Base-by-base conservation (phyloP, 208 protist genomes). In the Herpetomonas samuelpessoai region DNA sequence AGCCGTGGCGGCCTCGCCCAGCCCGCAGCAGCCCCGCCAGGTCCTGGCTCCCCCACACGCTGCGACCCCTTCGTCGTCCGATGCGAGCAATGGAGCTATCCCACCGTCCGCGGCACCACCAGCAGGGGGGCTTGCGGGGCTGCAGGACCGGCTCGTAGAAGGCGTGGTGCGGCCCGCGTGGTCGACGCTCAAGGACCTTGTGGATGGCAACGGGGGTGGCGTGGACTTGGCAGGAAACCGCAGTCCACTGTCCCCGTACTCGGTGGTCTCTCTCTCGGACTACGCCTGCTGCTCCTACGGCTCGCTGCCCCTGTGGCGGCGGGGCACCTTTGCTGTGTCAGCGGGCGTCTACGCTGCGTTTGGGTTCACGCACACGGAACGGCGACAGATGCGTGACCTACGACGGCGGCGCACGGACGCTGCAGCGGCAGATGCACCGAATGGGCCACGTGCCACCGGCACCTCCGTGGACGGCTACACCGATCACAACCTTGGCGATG, bases 211-310 rank as follows among this genome's bases (percentile, higher is more conserved):
- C 14, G 6, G 56, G 22, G 9, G 14, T 26, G 44, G 12, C 53
- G 38, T 48, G 6, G 53, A 53, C 48, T 14, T 31, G 48, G 0
- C 35, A 12, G 19, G 35, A 29, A 2, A 25, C 44, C 46, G 46
- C 44, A 19, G 22, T 22, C 44, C 44, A 9, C 44, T 48, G 16
- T 6, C 9, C 18, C 44, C 10, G 16, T 6, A 4, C 44, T 9
- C 44, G 16, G 46, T 41, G 4, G 46, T 62, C 16, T 35, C 46
- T 14, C 46, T 62, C 47, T 38, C 46, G 24, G 31, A 65, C 60
- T 55, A 30, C n/a, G 49, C 30, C 9, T 55, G 50, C n/a, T 66
- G 68, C 38, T 83, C 80, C 39, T 88, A 75, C 55, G 77, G 74
- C n/a, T 57, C 55, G 27, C 52, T 76, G 50, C 31, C 55, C 18